These are phyloP conservation scores for Trichoderma virens DNA, from an alignment of 495 filamentous ascomycete genomes.

Conservation along the genomic window DNA sequence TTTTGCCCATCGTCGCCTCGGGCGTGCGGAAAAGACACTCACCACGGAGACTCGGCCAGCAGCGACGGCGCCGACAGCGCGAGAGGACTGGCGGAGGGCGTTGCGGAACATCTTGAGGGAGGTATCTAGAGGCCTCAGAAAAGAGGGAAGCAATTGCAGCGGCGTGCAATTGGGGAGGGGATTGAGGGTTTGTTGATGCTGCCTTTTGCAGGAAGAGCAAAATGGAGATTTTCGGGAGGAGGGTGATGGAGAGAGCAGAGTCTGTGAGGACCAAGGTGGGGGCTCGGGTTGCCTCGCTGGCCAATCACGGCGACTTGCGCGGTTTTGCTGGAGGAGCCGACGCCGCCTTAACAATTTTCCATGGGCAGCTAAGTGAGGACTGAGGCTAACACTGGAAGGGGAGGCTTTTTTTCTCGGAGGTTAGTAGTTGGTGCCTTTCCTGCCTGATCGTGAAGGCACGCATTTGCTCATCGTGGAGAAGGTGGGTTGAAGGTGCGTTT, in stretches of 20 bases:
- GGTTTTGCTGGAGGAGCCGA: slow-evolving; percentile 10
- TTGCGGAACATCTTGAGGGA: slow-evolving; percentile 80
- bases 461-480: not conserved
- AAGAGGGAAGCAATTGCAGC: slow-evolving; percentile 41
- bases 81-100: slow-evolving; percentile 91
- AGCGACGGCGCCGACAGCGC: slow-evolving; percentile 84
- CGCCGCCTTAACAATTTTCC: slow-evolving; percentile 12
- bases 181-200: slow-evolving; percentile 20
- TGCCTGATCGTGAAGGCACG: not conserved
- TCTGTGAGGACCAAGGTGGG: slow-evolving; percentile 9
- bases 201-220: slow-evolving; percentile 12
- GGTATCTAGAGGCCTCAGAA: slow-evolving; percentile 29
- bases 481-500: too few species aligned
- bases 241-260: slow-evolving; percentile 10
- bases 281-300: not conserved
- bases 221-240: slow-evolving; percentile 14
- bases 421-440: not conserved
- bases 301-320: slow-evolving; percentile 10
- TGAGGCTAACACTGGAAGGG: not conserved
- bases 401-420: too few species aligned
- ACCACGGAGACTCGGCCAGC: slow-evolving; percentile 83
- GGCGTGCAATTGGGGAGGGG: slow-evolving; percentile 41
- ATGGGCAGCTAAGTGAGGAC: not conserved
- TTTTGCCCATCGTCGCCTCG: not conserved
- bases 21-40: slow-evolving; percentile 50